These are phyloP conservation scores for Candida insectorum DNA, from an alignment of 805 yeast genomes.

Conservation along the genomic window DNA sequence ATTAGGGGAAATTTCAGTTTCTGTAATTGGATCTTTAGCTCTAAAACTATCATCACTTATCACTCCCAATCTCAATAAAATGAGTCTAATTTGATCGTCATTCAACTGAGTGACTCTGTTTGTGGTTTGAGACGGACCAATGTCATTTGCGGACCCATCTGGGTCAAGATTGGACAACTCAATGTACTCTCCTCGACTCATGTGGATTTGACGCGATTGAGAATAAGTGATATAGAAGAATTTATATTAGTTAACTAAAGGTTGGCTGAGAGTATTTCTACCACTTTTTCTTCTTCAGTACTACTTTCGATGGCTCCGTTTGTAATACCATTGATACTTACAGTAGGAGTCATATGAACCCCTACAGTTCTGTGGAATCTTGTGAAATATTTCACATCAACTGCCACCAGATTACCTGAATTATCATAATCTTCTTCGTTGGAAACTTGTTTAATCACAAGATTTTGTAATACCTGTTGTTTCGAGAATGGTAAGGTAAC, in stretches of 20 bases:
- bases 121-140: not conserved
- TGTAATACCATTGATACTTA: constrained; percentile 64
- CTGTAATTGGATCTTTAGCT: constrained; percentile 6
- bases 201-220: not conserved
- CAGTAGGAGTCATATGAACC: constrained; percentile 83
- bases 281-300: constrained; percentile 45
- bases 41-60: constrained; percentile 19
- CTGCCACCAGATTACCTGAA: constrained; percentile 54
- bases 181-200: not conserved
- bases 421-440: constrained; percentile 38
- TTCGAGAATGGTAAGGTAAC: constrained; percentile 26
- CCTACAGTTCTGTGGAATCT: constrained; percentile 72
- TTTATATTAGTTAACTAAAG: no score
- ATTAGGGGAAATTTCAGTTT: constrained; percentile 9
- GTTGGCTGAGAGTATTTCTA: constrained; percentile 31
- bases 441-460: constrained; percentile 27
- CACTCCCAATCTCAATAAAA: constrained; percentile 21
- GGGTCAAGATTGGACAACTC: no score
- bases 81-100: constrained; percentile 11
- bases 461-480: constrained; percentile 31
- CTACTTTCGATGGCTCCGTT: constrained; percentile 60
- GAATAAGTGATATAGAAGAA: not conserved
- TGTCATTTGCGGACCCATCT: no score
- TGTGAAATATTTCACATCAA: constrained; percentile 71
- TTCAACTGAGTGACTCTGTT: no score